Base-by-base conservation (phyloP, 805 yeast species). In the Kodamaea sagamina region DNA sequence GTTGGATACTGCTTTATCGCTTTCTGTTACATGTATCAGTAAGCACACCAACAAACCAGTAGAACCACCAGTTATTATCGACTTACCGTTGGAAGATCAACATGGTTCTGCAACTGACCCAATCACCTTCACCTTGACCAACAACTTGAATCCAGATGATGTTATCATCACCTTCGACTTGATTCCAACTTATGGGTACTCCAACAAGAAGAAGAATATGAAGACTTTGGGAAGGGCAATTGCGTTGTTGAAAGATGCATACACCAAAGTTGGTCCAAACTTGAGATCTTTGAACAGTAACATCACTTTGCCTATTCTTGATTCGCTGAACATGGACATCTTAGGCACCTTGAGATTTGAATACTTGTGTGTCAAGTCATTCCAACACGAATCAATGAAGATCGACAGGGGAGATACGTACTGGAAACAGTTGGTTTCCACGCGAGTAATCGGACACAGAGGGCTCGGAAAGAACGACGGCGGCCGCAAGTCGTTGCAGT, bases 401-500 rank as follows among this genome's bases (percentile, higher is more conserved):
- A 65, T 84, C n/a, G 72, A 64, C 48, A 70, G 85, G 52, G 77
- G 88, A 1, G 85, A 86, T 41, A 84, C 93, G 1, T 90, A 89
- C 65, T 92, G 97, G 97, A 87, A 86, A 57, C 88, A 93, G 10
- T 69, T 89, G 42, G 89, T 86, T 4, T 78, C 92, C 0, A 87
- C 97, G 1, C 75, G 96, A 47, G 96, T 92, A 18, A 92, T 92
- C 65, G 98, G 98, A 1, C 98, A 92, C 63, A 78, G 98, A 57
- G 98, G 98, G 4, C 71, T 89, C 50, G 98, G 98, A 52, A 90
- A 89, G 69, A 92, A 92, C 65, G 75, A 78, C 40, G 75, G 81
- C 44, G 75, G 77, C 32, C 75, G 83, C 36, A 82, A 79, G 48
- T 86, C 96, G 3, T 74, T 92, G 56, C 98, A 92, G 63, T 74